Evolutionary conservation across 176 grass and related monocot species (phyloP).

Genomic region (Zea luxurians): DNA sequence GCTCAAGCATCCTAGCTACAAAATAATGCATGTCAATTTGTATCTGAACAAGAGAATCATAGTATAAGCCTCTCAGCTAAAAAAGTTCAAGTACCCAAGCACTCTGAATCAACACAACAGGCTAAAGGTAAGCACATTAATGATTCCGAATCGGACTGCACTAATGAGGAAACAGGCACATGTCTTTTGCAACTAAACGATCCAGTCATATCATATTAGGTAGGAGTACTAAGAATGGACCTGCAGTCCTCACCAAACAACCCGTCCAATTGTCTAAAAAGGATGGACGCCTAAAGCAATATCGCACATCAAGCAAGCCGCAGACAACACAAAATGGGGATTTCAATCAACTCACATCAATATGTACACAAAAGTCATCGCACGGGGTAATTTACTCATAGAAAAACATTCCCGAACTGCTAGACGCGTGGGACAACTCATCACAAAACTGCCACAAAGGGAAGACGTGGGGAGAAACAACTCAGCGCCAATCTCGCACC

Average conservation of each 20-base stretch:
- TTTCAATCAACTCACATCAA: constrained; percentile 3
- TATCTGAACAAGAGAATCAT: neutral
- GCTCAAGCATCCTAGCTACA: neutral
- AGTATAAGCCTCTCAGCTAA: neutral
- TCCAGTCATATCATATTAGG: constrained; percentile 22
- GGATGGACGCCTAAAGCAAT: neutral
- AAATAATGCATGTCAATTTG: neutral
- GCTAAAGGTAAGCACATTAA: neutral
- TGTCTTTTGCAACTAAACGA: neutral
- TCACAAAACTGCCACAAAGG: neutral
- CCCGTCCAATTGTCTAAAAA: neutral
- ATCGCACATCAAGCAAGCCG: neutral
- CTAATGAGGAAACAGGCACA: constrained; percentile 12
- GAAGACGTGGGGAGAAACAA: neutral
- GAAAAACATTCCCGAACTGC: neutral
- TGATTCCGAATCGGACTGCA: neutral
- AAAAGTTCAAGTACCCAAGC: neutral
- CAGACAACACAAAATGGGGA: neutral
- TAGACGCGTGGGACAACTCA: neutral
- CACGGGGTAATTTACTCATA: neutral
- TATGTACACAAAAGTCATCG: neutral
- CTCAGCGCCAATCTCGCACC: constrained; percentile 8
- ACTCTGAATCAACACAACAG: neutral
- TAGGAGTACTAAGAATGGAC: neutral
- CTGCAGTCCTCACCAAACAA: constrained; percentile 1